Evolutionary conservation across 2,329 filamentous ascomycete genomes (phyloP).

Genomic region (Paramyrothecium roridum): DNA sequence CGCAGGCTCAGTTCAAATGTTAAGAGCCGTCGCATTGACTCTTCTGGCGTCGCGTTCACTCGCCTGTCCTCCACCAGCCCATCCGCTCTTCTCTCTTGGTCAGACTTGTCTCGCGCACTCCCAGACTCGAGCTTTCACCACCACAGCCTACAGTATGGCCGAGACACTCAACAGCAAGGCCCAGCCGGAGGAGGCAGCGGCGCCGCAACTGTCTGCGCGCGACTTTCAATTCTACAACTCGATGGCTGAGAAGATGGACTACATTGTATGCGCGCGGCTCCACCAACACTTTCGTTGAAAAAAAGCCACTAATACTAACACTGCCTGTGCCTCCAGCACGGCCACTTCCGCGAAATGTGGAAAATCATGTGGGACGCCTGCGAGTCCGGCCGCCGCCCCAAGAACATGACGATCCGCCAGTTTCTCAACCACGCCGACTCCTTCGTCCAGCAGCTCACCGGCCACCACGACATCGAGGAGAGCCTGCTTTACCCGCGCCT

Average conservation of each 20-base stretch:
- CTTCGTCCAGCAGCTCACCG: conserved; percentile 67
- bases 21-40: too few species aligned
- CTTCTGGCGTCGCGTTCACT: too few species aligned
- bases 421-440: conserved; percentile 67
- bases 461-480: conserved; percentile 84
- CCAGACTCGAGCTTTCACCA: neutral
- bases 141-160: neutral
- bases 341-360: conserved; percentile 74
- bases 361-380: conserved; percentile 67
- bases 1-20: too few species aligned
- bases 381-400: conserved; percentile 53
- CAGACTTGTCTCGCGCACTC: too few species aligned
- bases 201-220: conserved; percentile 61
- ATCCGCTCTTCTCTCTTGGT: too few species aligned
- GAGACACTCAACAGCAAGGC: neutral
- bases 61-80: too few species aligned
- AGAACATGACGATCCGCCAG: conserved; percentile 61
- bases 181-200: conserved; percentile 7
- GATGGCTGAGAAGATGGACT: conserved; percentile 73
- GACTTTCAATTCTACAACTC: conserved; percentile 71
- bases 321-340: conserved; percentile 67
- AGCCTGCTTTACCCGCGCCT: conserved; percentile 75
- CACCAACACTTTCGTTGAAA: too few species aligned
- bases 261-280: conserved; percentile 53
- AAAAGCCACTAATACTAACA: too few species aligned